Percentiles rank a stretch among this genome's conserved stretches.
Conservation (phyloP, 352 stramenopile genomes). For the Globisporangium parvum region DNA sequence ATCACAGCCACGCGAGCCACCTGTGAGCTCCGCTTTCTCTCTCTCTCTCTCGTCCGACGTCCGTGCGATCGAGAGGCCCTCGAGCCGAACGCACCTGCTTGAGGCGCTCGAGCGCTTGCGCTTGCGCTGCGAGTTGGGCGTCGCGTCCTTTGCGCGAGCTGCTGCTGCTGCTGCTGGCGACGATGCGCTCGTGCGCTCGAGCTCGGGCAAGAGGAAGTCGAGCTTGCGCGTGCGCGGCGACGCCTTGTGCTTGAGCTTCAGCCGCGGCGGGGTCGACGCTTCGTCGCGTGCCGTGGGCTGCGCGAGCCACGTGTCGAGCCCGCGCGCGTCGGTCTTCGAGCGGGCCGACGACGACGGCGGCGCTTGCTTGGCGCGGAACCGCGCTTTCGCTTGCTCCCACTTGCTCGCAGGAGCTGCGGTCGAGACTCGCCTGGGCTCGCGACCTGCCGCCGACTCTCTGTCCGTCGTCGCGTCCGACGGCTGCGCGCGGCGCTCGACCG, state of each 20-base stretch:
- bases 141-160: neutral
- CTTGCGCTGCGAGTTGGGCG: slow-evolving; percentile 2
- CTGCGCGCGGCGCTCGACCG: slow-evolving; percentile 4
- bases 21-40: too few species aligned
- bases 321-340: slow-evolving; percentile 11
- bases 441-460: too few species aligned
- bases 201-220: neutral
- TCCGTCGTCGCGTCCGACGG: neutral
- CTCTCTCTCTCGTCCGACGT: too few species aligned
- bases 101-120: slow-evolving; percentile 7
- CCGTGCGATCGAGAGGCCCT: neutral
- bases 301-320: slow-evolving; percentile 10
- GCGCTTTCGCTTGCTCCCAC: slow-evolving; percentile 16
- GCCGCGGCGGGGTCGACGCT: too few species aligned
- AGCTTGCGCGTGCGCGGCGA: neutral
- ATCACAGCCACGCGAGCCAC: neutral
- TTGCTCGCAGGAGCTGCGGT: neutral
- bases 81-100: neutral
- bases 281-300: neutral
- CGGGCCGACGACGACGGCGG: neutral
- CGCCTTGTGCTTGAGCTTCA: slow-evolving; percentile 1
- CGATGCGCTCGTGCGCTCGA: too few species aligned
- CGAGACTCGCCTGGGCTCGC: too few species aligned
- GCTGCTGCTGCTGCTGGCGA: too few species aligned
- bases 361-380: slow-evolving; percentile 15